These are phyloP conservation scores for Nicotiana rustica DNA, from an alignment of 305 asterid genomes.

Conservation along the genomic window DNA sequence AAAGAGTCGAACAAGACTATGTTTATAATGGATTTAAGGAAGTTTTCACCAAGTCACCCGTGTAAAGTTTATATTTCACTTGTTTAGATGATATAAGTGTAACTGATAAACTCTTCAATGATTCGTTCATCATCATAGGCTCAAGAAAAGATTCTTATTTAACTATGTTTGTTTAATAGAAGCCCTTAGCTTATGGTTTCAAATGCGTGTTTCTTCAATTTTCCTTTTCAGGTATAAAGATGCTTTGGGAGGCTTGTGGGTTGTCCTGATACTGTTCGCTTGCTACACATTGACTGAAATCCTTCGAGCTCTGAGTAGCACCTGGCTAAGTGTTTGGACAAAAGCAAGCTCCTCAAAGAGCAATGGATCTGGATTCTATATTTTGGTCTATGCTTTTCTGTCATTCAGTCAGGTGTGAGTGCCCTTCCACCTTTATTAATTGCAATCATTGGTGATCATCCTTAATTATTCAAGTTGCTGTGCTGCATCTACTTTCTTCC, in stretches of 20 bases:
- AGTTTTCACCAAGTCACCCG: constrained; percentile 10
- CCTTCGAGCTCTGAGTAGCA: constrained; percentile 44
- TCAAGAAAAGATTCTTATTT: constrained; percentile 34
- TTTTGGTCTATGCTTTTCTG: constrained; percentile 40
- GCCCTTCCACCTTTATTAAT: constrained; percentile 24
- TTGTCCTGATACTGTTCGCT: constrained; percentile 39
- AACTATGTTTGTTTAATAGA: constrained; percentile 15
- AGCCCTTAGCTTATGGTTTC: constrained; percentile 1
- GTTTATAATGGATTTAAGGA: not conserved
- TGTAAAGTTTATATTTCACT: constrained; percentile 1
- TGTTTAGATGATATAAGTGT: constrained; percentile 25
- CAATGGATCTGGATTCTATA: constrained; percentile 39
- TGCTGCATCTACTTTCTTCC: not conserved
- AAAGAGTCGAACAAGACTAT: not conserved
- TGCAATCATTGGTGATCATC: constrained; percentile 23
- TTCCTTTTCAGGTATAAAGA: constrained; percentile 47
- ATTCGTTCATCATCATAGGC: constrained; percentile 18
- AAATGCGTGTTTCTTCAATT: constrained; percentile 34
- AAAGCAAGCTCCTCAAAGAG: constrained; percentile 40
- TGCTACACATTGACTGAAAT: constrained; percentile 41
- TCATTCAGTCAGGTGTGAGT: constrained; percentile 40
- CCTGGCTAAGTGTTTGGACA: constrained; percentile 50
- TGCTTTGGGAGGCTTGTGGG: constrained; percentile 51
- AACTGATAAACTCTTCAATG: constrained; percentile 3
- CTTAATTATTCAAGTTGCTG: not conserved